phyloP scores from a whole-genome alignment of 2,329 filamentous ascomycete species.

The Colletotrichum sp. region DNA sequence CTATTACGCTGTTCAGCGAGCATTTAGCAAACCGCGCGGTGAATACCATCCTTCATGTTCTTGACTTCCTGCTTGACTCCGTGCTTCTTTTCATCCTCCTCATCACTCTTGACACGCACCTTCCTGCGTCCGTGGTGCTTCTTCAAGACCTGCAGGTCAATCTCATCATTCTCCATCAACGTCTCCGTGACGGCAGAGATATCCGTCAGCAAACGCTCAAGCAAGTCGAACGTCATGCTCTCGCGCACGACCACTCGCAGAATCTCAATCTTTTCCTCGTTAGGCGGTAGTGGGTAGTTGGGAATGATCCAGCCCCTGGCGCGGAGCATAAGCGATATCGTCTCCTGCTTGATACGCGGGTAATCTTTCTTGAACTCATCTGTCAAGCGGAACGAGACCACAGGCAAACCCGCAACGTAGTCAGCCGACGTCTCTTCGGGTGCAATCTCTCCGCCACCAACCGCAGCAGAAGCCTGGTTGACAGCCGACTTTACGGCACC shows the following conservation, averaged over 20 bases:
- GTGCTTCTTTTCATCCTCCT: slow-evolving; percentile 10
- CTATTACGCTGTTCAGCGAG: background rate
- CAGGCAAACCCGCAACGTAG: slow-evolving; percentile 69
- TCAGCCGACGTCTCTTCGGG: slow-evolving; percentile 53
- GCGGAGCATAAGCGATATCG: slow-evolving; percentile 65
- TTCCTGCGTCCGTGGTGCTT: slow-evolving; percentile 7
- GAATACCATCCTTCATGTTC: slow-evolving; percentile 29
- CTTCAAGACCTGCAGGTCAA: slow-evolving; percentile 19
- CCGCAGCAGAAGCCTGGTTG: slow-evolving; percentile 39
- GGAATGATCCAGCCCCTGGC: slow-evolving; percentile 75
- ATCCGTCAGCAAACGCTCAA: slow-evolving; percentile 67
- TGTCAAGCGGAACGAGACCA: slow-evolving; percentile 69
- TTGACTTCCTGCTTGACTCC: background rate
- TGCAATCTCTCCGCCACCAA: slow-evolving; percentile 36
- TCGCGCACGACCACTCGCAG: slow-evolving; percentile 71
- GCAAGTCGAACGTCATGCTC: slow-evolving; percentile 70
- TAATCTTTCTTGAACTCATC: slow-evolving; percentile 65
- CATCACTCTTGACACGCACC: slow-evolving; percentile 11
- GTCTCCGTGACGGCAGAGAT: slow-evolving; percentile 65
- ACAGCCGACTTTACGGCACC: background rate
- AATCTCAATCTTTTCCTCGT: slow-evolving; percentile 67
- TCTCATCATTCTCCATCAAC: slow-evolving; percentile 49
- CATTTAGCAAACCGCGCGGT: slow-evolving; percentile 33
- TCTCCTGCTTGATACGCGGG: slow-evolving; percentile 68
- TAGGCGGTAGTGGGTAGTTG: slow-evolving; percentile 71